A percentile compares a stretch with the other conserved stretches of the same genome.
Evolutionary conservation across 148 eudicot species (phyloP).

Genomic region (Rhododendron ovatum): DNA sequence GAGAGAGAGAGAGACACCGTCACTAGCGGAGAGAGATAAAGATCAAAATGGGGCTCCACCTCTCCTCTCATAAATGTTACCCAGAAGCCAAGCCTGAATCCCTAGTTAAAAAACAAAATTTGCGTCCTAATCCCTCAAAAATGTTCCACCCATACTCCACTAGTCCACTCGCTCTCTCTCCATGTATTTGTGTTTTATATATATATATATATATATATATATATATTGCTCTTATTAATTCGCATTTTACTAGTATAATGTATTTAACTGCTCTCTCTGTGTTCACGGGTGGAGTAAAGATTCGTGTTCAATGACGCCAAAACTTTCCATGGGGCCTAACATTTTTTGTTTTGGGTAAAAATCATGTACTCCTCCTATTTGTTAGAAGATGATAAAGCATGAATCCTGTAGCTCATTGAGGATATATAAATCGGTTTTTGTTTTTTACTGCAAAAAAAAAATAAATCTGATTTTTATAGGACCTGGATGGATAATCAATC

Average conservation of each 20-base stretch:
- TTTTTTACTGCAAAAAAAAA: no score
- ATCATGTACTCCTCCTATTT: neutral
- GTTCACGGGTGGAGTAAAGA: neutral
- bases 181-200: neutral
- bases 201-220: no score
- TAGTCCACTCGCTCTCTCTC: neutral
- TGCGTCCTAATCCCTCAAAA: neutral
- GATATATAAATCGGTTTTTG: neutral
- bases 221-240: no score
- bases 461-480: neutral
- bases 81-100: neutral
- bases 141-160: conserved; percentile 1
- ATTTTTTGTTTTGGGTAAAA: neutral
- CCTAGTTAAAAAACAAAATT: conserved; percentile 1
- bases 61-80: neutral
- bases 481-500: neutral
- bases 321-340: neutral
- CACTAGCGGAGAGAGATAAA: neutral
- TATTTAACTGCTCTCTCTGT: neutral
- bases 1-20: neutral
- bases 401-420: neutral
- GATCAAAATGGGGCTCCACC: neutral
- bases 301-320: neutral
- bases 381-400: neutral
- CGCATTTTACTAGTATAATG: neutral